phyloP scores from a whole-genome alignment of 164 flowering plant genomes.

The Umbellularia californica region DNA sequence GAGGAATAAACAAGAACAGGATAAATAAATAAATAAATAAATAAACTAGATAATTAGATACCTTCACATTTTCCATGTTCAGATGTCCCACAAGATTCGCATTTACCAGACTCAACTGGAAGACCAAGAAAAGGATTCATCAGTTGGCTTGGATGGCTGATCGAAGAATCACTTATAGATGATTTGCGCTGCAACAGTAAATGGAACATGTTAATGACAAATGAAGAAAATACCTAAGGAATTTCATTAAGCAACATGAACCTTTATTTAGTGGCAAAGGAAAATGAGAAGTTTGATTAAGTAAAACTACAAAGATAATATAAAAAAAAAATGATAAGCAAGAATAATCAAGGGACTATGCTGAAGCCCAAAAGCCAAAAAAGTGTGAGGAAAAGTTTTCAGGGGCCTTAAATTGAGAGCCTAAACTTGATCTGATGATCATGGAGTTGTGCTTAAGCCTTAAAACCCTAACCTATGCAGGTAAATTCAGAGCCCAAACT shows the following conservation, averaged over 20 bases:
- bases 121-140: conserved; percentile 87
- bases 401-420: neutral
- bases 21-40: neutral
- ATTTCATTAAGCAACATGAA: neutral
- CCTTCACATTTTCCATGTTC: conserved; percentile 94
- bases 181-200: conserved; percentile 45
- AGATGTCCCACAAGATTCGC: conserved; percentile 90
- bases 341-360: too few species aligned
- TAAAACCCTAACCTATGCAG: neutral
- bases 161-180: conserved; percentile 68
- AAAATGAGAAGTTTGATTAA: neutral
- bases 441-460: neutral
- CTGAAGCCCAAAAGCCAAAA: neutral
- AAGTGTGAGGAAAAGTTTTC: neutral
- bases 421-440: neutral
- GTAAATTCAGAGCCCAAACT: neutral
- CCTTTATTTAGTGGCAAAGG: neutral
- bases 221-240: too few species aligned
- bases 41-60: conserved; percentile 12
- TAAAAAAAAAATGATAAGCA: too few species aligned
- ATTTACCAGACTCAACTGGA: conserved; percentile 80
- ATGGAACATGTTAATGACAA: neutral
- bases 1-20: neutral
- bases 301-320: neutral
- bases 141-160: conserved; percentile 76